phyloP scores from a whole-genome alignment of 192 early-diverging fungal species.

The Dissophora ornata region DNA sequence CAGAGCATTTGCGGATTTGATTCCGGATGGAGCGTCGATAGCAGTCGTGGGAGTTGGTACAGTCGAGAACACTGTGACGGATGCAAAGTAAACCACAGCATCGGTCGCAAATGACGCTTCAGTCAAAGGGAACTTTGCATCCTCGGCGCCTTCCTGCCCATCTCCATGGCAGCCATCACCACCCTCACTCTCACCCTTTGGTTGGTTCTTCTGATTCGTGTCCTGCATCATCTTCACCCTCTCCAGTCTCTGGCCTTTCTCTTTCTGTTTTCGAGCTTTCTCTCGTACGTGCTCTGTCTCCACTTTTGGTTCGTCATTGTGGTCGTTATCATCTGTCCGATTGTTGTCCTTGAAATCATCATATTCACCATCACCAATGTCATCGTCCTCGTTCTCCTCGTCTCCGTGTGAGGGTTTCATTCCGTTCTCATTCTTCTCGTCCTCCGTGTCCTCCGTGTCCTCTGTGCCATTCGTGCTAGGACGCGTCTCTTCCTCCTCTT shows the following conservation, averaged over 20 bases:
- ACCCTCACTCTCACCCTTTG: too few species aligned
- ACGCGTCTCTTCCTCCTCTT: neutral
- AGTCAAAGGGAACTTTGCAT: too few species aligned
- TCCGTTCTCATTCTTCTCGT: neutral
- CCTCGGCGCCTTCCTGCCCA: too few species aligned
- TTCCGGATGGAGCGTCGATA: too few species aligned
- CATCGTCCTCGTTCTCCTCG: neutral
- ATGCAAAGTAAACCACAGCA: too few species aligned
- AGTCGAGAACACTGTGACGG: too few species aligned
- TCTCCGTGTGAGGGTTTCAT: neutral
- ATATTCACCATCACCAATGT: neutral
- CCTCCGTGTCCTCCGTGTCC: neutral
- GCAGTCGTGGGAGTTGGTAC: too few species aligned
- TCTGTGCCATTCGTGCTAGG: neutral
- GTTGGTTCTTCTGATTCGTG: too few species aligned
- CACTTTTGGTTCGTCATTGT: neutral
- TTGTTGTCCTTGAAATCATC: neutral
- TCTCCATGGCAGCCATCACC: too few species aligned
- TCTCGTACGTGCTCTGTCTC: slow-evolving; percentile 1
- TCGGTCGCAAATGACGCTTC: too few species aligned
- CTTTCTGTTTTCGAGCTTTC: neutral
- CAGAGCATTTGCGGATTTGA: too few species aligned
- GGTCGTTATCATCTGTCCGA: neutral
- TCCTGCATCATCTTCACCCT: slow-evolving; percentile 1
- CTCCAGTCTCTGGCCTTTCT: neutral